Conservation (phyloP, 2,329 filamentous ascomycete species). For the Didymella lethalis region DNA sequence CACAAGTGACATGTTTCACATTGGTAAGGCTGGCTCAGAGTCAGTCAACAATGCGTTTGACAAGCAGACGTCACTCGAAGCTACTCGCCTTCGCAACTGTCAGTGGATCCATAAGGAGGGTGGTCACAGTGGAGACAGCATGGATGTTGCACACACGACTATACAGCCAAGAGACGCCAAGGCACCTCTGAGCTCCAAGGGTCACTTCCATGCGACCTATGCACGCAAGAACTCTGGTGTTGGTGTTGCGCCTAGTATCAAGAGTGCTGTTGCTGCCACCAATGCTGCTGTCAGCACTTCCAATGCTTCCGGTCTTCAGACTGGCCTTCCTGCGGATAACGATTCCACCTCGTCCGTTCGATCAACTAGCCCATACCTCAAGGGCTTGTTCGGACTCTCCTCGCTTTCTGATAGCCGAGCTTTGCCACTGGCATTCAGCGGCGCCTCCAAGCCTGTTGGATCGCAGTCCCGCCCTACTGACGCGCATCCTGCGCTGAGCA, state of each 20-base stretch:
- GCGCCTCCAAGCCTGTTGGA: neutral
- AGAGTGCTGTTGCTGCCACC: neutral
- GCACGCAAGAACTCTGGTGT: slow-evolving; percentile 10
- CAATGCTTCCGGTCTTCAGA: slow-evolving; percentile 3
- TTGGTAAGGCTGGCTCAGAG: slow-evolving; percentile 6
- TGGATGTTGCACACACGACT: slow-evolving; percentile 26
- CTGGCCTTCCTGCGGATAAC: neutral
- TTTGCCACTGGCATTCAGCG: neutral
- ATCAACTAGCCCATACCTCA: slow-evolving; percentile 9
- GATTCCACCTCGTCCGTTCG: neutral
- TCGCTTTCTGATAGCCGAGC: slow-evolving; percentile 3
- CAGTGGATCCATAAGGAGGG: slow-evolving; percentile 39
- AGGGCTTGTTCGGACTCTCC: slow-evolving; percentile 10
- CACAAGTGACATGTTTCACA: neutral
- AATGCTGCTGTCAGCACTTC: neutral
- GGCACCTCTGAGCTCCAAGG: slow-evolving; percentile 11
- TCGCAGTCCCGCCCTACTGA: neutral
- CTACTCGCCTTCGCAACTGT: slow-evolving; percentile 25
- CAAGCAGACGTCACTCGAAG: slow-evolving; percentile 2
- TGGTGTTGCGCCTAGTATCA: neutral
- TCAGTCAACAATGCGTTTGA: slow-evolving; percentile 5
- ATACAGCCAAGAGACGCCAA: slow-evolving; percentile 15
- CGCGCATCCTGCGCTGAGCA: slow-evolving; percentile 6
- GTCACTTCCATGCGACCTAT: neutral
- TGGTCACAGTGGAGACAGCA: slow-evolving; percentile 24